Conservation (phyloP, 2,329 filamentous ascomycete genomes). For the Cladosporium austrohemisphaericum region DNA sequence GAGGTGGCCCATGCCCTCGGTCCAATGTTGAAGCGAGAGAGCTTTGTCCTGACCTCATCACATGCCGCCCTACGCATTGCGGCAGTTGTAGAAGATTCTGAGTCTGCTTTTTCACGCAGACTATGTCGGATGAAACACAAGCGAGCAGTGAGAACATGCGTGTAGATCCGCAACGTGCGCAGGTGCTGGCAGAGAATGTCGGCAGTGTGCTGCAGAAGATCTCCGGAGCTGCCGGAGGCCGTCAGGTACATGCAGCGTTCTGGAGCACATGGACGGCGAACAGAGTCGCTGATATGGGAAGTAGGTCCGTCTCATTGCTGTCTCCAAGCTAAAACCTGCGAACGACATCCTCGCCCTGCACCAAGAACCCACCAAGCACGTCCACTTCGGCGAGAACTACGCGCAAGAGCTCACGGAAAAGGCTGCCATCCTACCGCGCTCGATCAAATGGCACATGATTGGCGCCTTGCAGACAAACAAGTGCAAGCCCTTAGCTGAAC, state of each 20-base stretch:
- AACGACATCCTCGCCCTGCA: conserved; percentile 86
- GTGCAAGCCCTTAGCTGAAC: conserved; percentile 76
- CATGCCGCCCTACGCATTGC: neutral
- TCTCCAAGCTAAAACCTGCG: conserved; percentile 92
- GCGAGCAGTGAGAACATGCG: conserved; percentile 26
- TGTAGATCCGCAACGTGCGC: conserved; percentile 42
- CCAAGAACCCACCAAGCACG: conserved; percentile 44
- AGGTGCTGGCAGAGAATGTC: conserved; percentile 45
- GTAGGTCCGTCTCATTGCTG: conserved; percentile 81
- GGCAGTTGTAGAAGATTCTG: neutral
- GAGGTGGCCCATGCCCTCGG: neutral
- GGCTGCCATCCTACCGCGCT: conserved; percentile 68
- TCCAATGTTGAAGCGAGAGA: conserved; percentile 4
- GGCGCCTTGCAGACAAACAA: conserved; percentile 91
- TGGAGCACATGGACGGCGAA: neutral
- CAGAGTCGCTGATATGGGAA: conserved; percentile 10
- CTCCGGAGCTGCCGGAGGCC: conserved; percentile 13
- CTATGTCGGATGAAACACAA: conserved; percentile 11
- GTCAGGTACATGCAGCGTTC: conserved; percentile 12
- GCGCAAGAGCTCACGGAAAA: conserved; percentile 77
- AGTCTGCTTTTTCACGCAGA: neutral
- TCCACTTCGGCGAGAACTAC: conserved; percentile 97
- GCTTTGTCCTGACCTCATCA: conserved; percentile 11
- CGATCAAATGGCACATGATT: conserved; percentile 93
- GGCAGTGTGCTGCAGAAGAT: conserved; percentile 40